These are phyloP conservation scores for Byssochlamys sp. DNA, from an alignment of 2,329 filamentous ascomycete species.

Conservation along the genomic window DNA sequence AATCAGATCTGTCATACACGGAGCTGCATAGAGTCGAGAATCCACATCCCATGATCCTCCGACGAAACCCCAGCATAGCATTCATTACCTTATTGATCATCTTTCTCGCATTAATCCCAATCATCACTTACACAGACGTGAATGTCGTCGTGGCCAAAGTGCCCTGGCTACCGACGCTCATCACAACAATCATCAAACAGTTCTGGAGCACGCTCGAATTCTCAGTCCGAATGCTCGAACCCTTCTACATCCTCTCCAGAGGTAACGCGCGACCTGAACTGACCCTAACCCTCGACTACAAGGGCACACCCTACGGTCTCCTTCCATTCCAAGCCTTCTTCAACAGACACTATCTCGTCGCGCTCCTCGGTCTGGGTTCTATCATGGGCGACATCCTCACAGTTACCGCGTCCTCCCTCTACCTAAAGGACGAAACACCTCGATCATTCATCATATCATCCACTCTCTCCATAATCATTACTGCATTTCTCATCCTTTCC, in stretches of 20 bases:
- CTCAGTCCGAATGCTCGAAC: slow-evolving; percentile 40
- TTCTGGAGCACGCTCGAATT: slow-evolving; percentile 40
- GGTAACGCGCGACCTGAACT: slow-evolving; percentile 35
- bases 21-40: slow-evolving; percentile 19
- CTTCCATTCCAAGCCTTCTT: slow-evolving; percentile 35
- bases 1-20: slow-evolving; percentile 20
- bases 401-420: slow-evolving; percentile 40
- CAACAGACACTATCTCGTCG: slow-evolving; percentile 38
- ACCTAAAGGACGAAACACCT: slow-evolving; percentile 38
- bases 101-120: slow-evolving; percentile 31
- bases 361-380: slow-evolving; percentile 36
- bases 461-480: slow-evolving; percentile 51
- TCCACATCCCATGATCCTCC: slow-evolving; percentile 39
- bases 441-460: slow-evolving; percentile 60
- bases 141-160: slow-evolving; percentile 30
- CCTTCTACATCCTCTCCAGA: slow-evolving; percentile 38
- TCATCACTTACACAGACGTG: slow-evolving; percentile 34
- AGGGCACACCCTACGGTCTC: slow-evolving; percentile 38
- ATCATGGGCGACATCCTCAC: slow-evolving; percentile 40
- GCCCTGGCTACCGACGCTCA: slow-evolving; percentile 37
- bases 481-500: slow-evolving; percentile 55
- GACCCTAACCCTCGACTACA: slow-evolving; percentile 42
- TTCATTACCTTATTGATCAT: slow-evolving; percentile 33
- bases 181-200: slow-evolving; percentile 39
- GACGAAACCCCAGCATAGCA: slow-evolving; percentile 26